Evolutionary conservation across 2,329 filamentous ascomycete species (phyloP).

Genomic region (Penicillium crustosum): DNA sequence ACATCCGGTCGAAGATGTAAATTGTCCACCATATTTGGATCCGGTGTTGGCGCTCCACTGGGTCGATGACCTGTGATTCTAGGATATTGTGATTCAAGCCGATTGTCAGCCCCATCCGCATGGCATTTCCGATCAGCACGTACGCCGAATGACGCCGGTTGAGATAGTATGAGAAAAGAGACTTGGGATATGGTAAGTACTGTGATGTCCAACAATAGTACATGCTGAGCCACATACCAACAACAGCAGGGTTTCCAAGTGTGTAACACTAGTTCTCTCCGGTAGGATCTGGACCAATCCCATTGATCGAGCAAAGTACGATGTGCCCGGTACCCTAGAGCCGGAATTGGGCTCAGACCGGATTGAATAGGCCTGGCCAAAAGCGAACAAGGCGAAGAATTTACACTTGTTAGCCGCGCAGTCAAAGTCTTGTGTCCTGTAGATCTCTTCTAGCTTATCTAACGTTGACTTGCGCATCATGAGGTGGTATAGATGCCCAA

Average conservation of each 20-base stretch:
- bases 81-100: constrained; percentile 47
- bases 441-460: constrained; percentile 43
- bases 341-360: constrained; percentile 34
- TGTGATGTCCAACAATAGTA: not conserved
- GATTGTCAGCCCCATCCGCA: constrained; percentile 45
- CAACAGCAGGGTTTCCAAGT: constrained; percentile 46
- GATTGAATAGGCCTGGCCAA: constrained; percentile 49
- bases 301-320: constrained; percentile 46
- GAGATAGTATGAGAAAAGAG: constrained; percentile 39
- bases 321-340: constrained; percentile 45
- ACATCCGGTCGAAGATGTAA: constrained; percentile 47
- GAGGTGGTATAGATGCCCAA: constrained; percentile 39
- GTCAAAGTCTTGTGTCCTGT: constrained; percentile 33
- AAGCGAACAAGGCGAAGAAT: constrained; percentile 47
- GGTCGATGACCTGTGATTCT: constrained; percentile 37
- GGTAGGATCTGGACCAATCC: constrained; percentile 44
- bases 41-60: constrained; percentile 42
- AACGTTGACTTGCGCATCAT: constrained; percentile 40
- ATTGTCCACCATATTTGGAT: constrained; percentile 43
- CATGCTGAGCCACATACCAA: constrained; percentile 30
- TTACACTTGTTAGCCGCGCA: constrained; percentile 44
- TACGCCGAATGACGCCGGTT: constrained; percentile 39
- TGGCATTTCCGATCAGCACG: constrained; percentile 39
- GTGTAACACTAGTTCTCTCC: constrained; percentile 47
- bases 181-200: constrained; percentile 20